Conservation (phyloP, 2,329 filamentous ascomycete genomes). For the Aspergillus niger region DNA sequence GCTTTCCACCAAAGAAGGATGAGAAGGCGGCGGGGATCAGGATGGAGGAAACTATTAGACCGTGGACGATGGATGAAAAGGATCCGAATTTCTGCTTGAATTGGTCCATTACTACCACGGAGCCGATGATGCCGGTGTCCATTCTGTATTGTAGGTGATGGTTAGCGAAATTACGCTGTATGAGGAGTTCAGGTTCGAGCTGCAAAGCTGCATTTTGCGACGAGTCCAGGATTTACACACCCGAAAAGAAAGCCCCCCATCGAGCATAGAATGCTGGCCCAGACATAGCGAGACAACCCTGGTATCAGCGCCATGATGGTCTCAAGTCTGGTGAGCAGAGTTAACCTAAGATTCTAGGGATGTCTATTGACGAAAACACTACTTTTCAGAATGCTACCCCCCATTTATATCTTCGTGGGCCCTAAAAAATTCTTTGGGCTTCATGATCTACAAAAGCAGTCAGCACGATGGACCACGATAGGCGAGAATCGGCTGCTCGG, state of each 20-base stretch:
- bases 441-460: too few relatives aligned
- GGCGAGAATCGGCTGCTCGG: too few relatives aligned
- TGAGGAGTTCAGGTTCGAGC: neutral
- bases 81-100: conserved; percentile 55
- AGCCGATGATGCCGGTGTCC: conserved; percentile 61
- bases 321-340: too few relatives aligned
- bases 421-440: too few relatives aligned
- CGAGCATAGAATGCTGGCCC: neutral
- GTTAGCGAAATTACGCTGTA: neutral
- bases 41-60: conserved; percentile 61
- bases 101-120: conserved; percentile 59
- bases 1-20: conserved; percentile 59
- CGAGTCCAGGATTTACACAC: neutral
- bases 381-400: too few relatives aligned
- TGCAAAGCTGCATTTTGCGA: too few relatives aligned
- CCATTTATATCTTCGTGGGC: too few relatives aligned
- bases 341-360: too few relatives aligned
- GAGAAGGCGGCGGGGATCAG: conserved; percentile 60
- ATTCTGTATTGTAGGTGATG: conserved; percentile 13
- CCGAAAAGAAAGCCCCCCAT: neutral
- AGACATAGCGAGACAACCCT: neutral
- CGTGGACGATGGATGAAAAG: conserved; percentile 56
- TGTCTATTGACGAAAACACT: too few relatives aligned
- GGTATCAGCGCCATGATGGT: neutral
- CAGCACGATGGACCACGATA: too few relatives aligned